A percentile compares a stretch with the other conserved stretches of the same genome.
Conservation (phyloP, 192 early-diverging fungal species). For the Backusella australiensis region DNA sequence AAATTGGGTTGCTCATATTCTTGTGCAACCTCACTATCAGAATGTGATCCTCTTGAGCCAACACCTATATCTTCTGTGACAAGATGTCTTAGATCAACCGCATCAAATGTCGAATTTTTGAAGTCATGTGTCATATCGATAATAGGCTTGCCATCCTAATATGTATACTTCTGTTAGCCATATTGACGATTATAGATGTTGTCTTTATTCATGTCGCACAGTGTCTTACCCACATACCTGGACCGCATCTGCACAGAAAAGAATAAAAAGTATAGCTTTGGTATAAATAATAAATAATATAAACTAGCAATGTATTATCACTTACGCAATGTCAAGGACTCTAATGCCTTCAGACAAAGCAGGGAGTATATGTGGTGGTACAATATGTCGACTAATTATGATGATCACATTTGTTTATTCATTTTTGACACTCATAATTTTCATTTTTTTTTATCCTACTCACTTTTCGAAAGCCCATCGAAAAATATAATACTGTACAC, state of each 20-base stretch:
- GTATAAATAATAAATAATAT: neutral
- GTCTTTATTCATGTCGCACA: neutral
- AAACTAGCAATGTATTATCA: neutral
- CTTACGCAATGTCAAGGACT: slow-evolving; percentile 28
- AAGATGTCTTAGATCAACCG: slow-evolving; percentile 11
- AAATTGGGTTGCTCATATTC: neutral
- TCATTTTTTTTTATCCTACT: neutral
- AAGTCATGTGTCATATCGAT: slow-evolving; percentile 29
- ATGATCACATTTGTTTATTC: neutral
- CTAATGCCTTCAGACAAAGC: slow-evolving; percentile 12
- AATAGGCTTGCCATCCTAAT: slow-evolving; percentile 14
- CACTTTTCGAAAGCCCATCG: slow-evolving; percentile 35
- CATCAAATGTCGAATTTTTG: neutral
- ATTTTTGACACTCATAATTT: neutral
- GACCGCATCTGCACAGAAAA: slow-evolving; percentile 17
- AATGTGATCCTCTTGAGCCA: neutral
- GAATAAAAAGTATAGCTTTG: neutral
- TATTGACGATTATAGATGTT: neutral
- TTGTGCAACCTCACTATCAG: neutral
- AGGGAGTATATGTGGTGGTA: slow-evolving; percentile 12
- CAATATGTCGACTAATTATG: neutral
- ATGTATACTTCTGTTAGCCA: neutral
- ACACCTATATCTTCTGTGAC: neutral
- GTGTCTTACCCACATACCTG: slow-evolving; percentile 23
- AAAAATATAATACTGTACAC: slow-evolving; percentile 27